Conservation (phyloP, 768 basidiomycete genomes). For the Vishniacozyma victoriae region DNA sequence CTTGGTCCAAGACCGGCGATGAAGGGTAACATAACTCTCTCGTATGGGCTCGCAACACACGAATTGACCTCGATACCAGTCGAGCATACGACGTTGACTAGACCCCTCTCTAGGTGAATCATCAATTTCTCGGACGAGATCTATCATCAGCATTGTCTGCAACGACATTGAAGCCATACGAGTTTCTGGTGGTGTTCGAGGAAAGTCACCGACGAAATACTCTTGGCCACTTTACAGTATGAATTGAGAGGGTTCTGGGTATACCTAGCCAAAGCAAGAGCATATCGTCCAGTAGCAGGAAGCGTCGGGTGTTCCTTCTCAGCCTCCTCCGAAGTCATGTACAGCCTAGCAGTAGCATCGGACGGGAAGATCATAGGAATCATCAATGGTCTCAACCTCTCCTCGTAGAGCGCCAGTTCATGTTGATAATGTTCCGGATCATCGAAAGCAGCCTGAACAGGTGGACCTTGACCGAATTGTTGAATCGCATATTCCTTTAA, state of each 20-base stretch:
- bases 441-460: constrained; percentile 22
- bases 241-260: constrained; percentile 90
- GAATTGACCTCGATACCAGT: constrained; percentile 96
- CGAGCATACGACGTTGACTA: constrained; percentile 85
- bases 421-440: constrained; percentile 30
- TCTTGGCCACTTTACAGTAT: constrained; percentile 78
- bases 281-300: constrained; percentile 76
- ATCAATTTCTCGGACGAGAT: constrained; percentile 79
- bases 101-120: constrained; percentile 69
- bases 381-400: constrained; percentile 14
- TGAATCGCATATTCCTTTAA: constrained; percentile 33
- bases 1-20: constrained; percentile 90
- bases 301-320: constrained; percentile 74
- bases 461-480: constrained; percentile 19
- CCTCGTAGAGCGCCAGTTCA: constrained; percentile 19
- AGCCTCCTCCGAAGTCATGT: constrained; percentile 82
- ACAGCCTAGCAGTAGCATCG: constrained; percentile 89
- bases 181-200: constrained; percentile 81
- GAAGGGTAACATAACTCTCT: constrained; percentile 79
- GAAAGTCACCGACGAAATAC: constrained; percentile 75
- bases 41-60: constrained; percentile 79
- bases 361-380: constrained; percentile 63
- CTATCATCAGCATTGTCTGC: constrained; percentile 49
- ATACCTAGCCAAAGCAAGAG: constrained; percentile 87
- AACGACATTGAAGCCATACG: constrained; percentile 50